phyloP scores from a whole-genome alignment of 345 rosid genomes.

The Citrus inodora region DNA sequence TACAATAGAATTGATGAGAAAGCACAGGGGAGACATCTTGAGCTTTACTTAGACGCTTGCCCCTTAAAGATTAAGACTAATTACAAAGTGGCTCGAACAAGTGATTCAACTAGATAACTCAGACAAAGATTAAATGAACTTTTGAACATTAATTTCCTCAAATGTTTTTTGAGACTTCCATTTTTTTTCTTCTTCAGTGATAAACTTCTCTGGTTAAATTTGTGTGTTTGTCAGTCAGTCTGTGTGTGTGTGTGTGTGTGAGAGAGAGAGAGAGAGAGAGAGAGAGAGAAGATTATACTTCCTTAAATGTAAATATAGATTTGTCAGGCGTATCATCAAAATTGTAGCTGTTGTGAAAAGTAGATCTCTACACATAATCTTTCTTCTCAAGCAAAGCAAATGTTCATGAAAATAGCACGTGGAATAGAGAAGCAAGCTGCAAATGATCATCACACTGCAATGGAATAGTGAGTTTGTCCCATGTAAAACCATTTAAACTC shows the following conservation, averaged over 20 bases:
- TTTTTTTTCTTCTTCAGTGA: background rate
- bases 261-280: background rate
- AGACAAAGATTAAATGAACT: background rate
- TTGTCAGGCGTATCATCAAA: conserved; percentile 7
- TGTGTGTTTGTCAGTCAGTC: background rate
- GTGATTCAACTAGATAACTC: background rate
- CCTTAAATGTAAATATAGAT: background rate
- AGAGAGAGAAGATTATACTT: background rate
- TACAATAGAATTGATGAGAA: background rate
- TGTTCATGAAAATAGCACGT: conserved; percentile 3
- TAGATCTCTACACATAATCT: background rate
- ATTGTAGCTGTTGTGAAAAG: background rate
- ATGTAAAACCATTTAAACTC: background rate
- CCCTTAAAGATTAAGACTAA: background rate
- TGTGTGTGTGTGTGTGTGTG: background rate
- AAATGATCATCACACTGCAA: conserved; percentile 3
- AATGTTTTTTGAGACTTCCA: background rate
- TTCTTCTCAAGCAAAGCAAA: conserved; percentile 1
- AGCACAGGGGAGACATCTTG: background rate
- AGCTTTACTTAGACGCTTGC: background rate
- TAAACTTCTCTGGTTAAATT: background rate
- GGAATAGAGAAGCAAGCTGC: background rate
- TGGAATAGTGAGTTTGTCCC: conserved; percentile 18
- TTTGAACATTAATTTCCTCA: background rate
- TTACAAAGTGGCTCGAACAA: background rate